A percentile compares a stretch with the other conserved stretches of the same genome.
These are phyloP conservation scores for Senna tora DNA, from an alignment of 306 rosid species.

Conservation along the genomic window DNA sequence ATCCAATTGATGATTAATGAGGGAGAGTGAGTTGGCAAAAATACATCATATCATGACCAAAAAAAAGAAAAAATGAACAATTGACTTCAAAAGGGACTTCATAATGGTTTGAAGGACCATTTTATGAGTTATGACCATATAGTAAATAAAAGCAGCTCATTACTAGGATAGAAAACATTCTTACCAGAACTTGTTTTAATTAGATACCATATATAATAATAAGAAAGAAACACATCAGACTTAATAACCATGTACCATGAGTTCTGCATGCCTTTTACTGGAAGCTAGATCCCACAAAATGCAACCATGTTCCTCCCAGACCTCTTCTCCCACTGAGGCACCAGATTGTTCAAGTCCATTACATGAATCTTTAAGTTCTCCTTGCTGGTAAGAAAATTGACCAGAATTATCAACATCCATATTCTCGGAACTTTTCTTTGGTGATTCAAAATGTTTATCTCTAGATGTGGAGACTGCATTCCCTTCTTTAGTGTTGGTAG, in stretches of 20 bases:
- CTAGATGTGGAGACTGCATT: constrained; percentile 33
- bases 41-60: not conserved
- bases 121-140: constrained; percentile 4
- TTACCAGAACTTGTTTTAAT: not conserved
- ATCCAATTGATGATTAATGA: constrained; percentile 2
- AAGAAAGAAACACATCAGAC: constrained; percentile 17
- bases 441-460: constrained; percentile 5
- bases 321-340: constrained; percentile 43
- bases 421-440: constrained; percentile 38
- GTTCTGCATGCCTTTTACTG: constrained; percentile 77
- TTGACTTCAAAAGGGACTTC: not conserved
- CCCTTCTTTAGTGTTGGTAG: constrained; percentile 33
- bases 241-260: constrained; percentile 62
- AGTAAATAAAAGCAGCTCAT: not conserved
- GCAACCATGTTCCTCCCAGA: constrained; percentile 90
- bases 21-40: constrained; percentile 1
- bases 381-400: constrained; percentile 36
- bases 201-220: not conserved
- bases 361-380: constrained; percentile 28
- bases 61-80: not conserved
- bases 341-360: constrained; percentile 32
- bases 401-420: constrained; percentile 55
- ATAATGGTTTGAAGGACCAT: constrained; percentile 7
- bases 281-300: constrained; percentile 93
- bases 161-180: constrained; percentile 8